A percentile compares a stretch with the other conserved stretches of the same genome.
These are phyloP conservation scores for Typha latifolia DNA, from an alignment of 176 grass and related monocot genomes.

Conservation along the genomic window DNA sequence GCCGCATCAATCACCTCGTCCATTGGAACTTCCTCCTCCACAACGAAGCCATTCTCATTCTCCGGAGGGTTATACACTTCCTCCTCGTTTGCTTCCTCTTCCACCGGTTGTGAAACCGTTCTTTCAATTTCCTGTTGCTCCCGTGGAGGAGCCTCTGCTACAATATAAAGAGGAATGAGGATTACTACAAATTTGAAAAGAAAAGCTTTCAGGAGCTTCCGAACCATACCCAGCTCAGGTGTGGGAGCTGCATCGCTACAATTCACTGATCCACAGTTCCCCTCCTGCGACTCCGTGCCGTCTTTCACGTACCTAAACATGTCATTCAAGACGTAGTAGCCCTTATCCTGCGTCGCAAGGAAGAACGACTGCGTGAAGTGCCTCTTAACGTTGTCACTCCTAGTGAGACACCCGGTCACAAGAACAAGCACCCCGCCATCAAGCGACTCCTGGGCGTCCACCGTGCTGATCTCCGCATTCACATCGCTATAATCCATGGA, in stretches of 20 bases:
- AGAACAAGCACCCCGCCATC: conserved; percentile 66
- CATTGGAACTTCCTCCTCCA: conserved; percentile 44
- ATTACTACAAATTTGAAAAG: not conserved
- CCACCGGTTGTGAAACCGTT: conserved; percentile 17
- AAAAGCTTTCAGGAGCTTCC: not conserved
- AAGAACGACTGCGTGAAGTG: conserved; percentile 95
- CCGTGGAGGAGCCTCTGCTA: not conserved
- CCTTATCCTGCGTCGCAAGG: conserved; percentile 94
- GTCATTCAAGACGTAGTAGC: conserved; percentile 81
- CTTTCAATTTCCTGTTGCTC: conserved; percentile 25
- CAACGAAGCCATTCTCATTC: conserved; percentile 21
- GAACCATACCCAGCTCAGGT: not conserved
- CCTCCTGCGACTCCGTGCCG: not conserved
- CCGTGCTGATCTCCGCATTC: conserved; percentile 73
- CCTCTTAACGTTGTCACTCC: conserved; percentile 31
- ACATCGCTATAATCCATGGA: conserved; percentile 52
- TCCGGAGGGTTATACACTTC: conserved; percentile 56
- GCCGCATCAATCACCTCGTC: conserved; percentile 52
- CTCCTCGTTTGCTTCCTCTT: conserved; percentile 23
- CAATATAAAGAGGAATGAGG: not conserved
- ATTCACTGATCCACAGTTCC: not conserved
- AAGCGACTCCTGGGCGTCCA: conserved; percentile 85
- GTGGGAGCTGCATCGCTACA: not conserved
- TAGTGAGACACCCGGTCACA: conserved; percentile 66
- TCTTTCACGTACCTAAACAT: conserved; percentile 42